phyloP scores from a whole-genome alignment of 1,139 yeast species.

The Geotrichum bryndzae region DNA sequence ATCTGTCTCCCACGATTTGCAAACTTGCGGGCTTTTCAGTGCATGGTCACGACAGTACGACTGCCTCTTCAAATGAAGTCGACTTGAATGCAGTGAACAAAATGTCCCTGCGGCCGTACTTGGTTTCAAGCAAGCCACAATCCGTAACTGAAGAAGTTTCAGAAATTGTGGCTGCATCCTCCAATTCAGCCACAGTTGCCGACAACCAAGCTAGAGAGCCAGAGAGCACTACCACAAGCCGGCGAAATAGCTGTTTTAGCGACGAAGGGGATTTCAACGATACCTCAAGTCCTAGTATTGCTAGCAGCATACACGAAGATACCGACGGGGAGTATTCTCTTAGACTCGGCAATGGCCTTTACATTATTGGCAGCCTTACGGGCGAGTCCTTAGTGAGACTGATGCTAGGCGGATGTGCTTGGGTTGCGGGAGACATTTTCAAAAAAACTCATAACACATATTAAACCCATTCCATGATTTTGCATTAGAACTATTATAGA shows the following conservation, averaged over 20 bases:
- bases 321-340: conserved; percentile 2
- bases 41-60: not conserved
- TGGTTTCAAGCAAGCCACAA: not conserved
- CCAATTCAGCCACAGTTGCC: not conserved
- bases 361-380: conserved; percentile 31
- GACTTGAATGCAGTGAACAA: conserved; percentile 8
- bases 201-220: not conserved
- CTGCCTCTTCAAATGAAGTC: not conserved
- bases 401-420: conserved; percentile 29
- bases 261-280: not conserved
- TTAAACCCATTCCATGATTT: not conserved
- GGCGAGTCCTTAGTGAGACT: conserved; percentile 35
- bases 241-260: conserved; percentile 3
- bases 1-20: conserved; percentile 18
- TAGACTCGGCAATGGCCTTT: conserved; percentile 20
- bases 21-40: conserved; percentile 10
- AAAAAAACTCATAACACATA: not conserved
- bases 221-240: not conserved
- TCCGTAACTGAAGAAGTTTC: not conserved
- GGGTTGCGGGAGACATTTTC: conserved; percentile 25
- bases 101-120: conserved; percentile 9
- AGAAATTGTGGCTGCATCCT: not conserved
- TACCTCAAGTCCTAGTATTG: not conserved
- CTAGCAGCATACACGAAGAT: conserved; percentile 2
- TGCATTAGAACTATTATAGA: not conserved